Evolutionary conservation across 345 rosid genomes (phyloP).

Genomic region (Luvunga scandens): DNA sequence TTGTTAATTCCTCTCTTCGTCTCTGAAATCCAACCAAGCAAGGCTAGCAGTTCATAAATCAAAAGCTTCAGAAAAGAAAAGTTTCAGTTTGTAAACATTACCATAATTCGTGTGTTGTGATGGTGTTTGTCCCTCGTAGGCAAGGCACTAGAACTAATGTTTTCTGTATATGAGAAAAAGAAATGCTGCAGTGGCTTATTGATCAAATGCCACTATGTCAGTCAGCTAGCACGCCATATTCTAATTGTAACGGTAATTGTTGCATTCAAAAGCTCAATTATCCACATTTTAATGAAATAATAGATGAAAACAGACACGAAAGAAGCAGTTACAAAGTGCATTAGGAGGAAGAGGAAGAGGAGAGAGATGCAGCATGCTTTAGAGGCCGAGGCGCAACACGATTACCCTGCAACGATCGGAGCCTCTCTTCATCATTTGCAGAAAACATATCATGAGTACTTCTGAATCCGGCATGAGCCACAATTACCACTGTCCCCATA

Average conservation of each 20-base stretch:
- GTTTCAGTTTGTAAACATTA: background rate
- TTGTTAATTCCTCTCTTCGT: background rate
- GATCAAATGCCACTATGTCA: background rate
- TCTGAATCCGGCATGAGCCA: constrained; percentile 48
- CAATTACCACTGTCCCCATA: constrained; percentile 36
- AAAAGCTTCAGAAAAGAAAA: background rate
- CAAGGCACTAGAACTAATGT: too few species aligned
- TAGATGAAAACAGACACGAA: background rate
- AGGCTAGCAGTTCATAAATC: background rate
- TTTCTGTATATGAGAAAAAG: background rate
- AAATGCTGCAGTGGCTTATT: background rate
- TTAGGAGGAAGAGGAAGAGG: constrained; percentile 21
- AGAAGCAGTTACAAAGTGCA: background rate
- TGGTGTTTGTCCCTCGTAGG: background rate
- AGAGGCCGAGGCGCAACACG: constrained; percentile 4
- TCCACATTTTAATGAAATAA: too few species aligned
- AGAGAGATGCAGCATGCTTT: constrained; percentile 20
- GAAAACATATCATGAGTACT: constrained; percentile 30
- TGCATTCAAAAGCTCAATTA: too few species aligned
- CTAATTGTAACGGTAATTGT: too few species aligned
- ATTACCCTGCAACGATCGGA: background rate
- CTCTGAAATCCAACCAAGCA: background rate
- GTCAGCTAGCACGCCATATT: too few species aligned
- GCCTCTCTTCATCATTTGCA: constrained; percentile 36
- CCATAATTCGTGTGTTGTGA: background rate